Percentiles rank a stretch among this genome's conserved stretches.
Conservation (phyloP, 768 basidiomycete species). For the Pisolithus tinctorius region DNA sequence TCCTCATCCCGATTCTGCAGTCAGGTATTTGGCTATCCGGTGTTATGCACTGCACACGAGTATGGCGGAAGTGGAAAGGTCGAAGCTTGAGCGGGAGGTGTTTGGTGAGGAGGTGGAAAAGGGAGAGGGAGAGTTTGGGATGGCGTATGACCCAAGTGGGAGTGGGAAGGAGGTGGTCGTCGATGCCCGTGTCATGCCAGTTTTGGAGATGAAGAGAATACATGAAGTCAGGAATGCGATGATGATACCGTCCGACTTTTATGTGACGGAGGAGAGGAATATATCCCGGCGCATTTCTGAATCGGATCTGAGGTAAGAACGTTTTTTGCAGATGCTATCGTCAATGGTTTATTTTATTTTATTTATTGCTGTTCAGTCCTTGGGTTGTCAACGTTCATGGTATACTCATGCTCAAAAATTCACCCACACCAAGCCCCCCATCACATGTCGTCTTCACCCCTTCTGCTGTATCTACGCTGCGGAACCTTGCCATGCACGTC, state of each 20-base stretch:
- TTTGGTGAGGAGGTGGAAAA: conserved; percentile 53
- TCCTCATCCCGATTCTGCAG: conserved; percentile 55
- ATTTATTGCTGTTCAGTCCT: conserved; percentile 37
- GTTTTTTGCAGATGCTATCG: conserved; percentile 8
- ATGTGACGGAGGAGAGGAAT: conserved; percentile 33
- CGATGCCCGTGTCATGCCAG: conserved; percentile 82
- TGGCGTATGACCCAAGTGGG: conserved; percentile 47
- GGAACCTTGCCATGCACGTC: conserved; percentile 53
- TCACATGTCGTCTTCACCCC: conserved; percentile 56
- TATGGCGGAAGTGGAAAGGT: conserved; percentile 73
- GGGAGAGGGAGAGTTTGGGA: conserved; percentile 41
- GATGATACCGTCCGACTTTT: conserved; percentile 41
- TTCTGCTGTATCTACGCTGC: conserved; percentile 52
- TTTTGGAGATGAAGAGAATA: conserved; percentile 60
- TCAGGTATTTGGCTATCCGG: conserved; percentile 64
- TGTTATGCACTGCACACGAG: conserved; percentile 73
- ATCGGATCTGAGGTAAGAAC: conserved; percentile 48
- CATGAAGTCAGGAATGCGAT: conserved; percentile 42
- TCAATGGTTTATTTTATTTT: not conserved
- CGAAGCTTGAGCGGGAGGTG: conserved; percentile 51
- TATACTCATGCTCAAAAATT: conserved; percentile 52
- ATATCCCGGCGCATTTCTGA: conserved; percentile 29
- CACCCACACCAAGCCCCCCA: conserved; percentile 17
- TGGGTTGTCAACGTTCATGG: conserved; percentile 59
- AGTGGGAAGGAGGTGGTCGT: conserved; percentile 39